Conservation (phyloP, 176 grass and related monocot species). For the Dendrocalamus sinicus region DNA sequence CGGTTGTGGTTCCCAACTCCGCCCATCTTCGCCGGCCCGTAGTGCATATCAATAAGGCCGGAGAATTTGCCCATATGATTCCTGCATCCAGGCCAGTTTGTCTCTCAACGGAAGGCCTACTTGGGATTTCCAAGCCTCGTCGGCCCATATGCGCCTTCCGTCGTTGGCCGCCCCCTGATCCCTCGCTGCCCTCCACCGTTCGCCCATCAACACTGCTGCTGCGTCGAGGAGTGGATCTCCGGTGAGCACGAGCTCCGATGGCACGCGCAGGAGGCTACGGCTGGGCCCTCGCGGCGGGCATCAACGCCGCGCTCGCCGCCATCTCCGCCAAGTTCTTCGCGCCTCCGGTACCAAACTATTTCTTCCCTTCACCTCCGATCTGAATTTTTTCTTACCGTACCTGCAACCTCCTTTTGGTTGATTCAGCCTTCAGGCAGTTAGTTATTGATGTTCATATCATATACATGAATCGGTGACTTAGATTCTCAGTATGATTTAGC, state of each 20-base stretch:
- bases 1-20: too few relatives aligned
- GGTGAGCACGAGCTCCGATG: slow-evolving; percentile 44
- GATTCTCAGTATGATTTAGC: background rate
- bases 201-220: too few relatives aligned
- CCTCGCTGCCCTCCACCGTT: background rate
- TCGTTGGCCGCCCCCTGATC: background rate
- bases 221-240: slow-evolving; percentile 43
- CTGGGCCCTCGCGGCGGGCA: slow-evolving; percentile 78
- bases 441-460: background rate
- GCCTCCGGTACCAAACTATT: slow-evolving; percentile 50
- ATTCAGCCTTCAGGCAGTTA: too few relatives aligned
- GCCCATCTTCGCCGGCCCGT: too few relatives aligned
- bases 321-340: slow-evolving; percentile 80
- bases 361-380: background rate
- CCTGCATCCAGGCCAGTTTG: background rate
- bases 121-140: too few relatives aligned
- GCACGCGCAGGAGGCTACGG: slow-evolving; percentile 58
- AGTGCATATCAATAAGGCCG: background rate
- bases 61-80: background rate
- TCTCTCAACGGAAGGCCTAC: too few relatives aligned
- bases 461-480: background rate
- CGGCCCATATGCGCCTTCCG: background rate
- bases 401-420: background rate
- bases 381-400: background rate
- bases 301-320: slow-evolving; percentile 85